Evolutionary conservation across 345 rosid species (phyloP).

Genomic region (Salix arbutifolia): DNA sequence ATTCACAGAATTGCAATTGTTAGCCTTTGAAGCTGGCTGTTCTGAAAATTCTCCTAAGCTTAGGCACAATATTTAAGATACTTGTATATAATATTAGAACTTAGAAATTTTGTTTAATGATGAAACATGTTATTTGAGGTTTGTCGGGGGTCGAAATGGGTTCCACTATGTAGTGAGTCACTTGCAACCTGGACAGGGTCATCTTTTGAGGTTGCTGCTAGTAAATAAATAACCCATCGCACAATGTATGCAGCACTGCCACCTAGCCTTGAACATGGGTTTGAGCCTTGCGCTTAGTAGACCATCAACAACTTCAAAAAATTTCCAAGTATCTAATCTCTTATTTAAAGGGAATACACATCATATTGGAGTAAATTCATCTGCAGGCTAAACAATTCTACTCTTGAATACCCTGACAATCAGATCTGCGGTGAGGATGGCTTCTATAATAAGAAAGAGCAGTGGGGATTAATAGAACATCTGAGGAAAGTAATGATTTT

Average conservation of each 20-base stretch:
- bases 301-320: neutral
- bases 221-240: neutral
- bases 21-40: neutral
- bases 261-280: neutral
- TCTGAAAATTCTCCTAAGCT: neutral
- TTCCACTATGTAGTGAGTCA: neutral
- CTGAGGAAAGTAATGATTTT: neutral
- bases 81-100: neutral
- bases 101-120: too few relatives aligned
- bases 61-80: neutral
- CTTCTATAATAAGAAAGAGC: neutral
- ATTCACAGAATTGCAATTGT: neutral
- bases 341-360: neutral
- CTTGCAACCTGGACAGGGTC: neutral
- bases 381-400: neutral
- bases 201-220: constrained; percentile 6
- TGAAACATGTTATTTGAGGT: too few relatives aligned
- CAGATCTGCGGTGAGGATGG: neutral
- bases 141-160: too few relatives aligned
- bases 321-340: neutral
- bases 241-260: neutral
- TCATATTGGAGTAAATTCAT: too few relatives aligned
- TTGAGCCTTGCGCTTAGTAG: neutral
- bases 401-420: neutral
- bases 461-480: neutral